Evolutionary conservation across 495 filamentous ascomycete genomes (phyloP).

Genomic region (Aspergillus ostianus): DNA sequence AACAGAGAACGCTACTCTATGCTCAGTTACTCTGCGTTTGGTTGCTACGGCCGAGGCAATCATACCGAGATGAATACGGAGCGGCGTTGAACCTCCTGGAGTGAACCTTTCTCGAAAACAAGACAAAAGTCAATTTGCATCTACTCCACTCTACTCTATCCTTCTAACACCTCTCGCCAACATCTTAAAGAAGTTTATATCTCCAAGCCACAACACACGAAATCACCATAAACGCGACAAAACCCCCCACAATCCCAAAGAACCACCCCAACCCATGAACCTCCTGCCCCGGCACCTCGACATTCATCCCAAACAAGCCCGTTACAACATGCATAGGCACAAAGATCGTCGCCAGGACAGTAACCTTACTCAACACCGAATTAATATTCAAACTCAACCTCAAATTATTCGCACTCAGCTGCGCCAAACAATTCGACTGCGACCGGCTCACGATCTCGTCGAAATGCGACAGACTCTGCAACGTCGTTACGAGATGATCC

Average conservation of each 20-base stretch:
- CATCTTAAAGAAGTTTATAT: slow-evolving; percentile 21
- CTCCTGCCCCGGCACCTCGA: slow-evolving; percentile 68
- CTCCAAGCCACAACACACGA: slow-evolving; percentile 39
- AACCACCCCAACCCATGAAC: slow-evolving; percentile 61
- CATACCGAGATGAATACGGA: no score
- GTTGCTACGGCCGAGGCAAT: no score
- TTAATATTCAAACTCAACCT: slow-evolving; percentile 72
- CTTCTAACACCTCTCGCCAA: no score
- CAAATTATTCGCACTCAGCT: slow-evolving; percentile 82
- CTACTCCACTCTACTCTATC: no score
- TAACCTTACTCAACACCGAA: slow-evolving; percentile 81
- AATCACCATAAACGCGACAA: slow-evolving; percentile 55
- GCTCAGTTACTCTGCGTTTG: no score
- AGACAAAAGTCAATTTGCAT: no score
- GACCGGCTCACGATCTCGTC: slow-evolving; percentile 89
- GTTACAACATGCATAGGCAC: slow-evolving; percentile 89
- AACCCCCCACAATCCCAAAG: slow-evolving; percentile 68
- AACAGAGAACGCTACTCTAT: no score
- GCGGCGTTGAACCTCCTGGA: no score
- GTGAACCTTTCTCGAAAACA: no score
- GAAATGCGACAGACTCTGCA: slow-evolving; percentile 82
- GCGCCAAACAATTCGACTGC: slow-evolving; percentile 89
- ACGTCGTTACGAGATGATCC: slow-evolving; percentile 96
- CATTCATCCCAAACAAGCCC: slow-evolving; percentile 96
- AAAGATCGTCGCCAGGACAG: slow-evolving; percentile 86